phyloP scores from a whole-genome alignment of 2,329 filamentous ascomycete genomes.

The Myotisia sp. region DNA sequence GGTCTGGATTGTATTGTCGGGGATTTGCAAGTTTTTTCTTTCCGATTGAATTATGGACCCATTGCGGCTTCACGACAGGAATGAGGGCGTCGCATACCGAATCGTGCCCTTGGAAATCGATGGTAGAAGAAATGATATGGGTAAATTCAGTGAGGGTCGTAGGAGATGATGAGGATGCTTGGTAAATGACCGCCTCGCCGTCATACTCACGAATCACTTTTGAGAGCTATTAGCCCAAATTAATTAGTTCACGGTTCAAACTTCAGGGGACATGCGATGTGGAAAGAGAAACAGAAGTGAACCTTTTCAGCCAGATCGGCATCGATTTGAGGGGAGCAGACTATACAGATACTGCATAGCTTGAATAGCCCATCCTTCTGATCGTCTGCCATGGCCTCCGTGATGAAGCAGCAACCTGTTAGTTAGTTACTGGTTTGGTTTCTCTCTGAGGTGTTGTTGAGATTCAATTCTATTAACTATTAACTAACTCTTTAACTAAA shows the following conservation, averaged over 20 bases:
- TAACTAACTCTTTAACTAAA: no score
- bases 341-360: slow-evolving; percentile 33
- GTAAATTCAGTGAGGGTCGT: slow-evolving; percentile 38
- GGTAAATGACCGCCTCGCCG: slow-evolving; percentile 33
- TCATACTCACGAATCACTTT: slow-evolving; percentile 35
- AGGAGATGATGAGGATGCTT: slow-evolving; percentile 24
- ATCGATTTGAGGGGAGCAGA: slow-evolving; percentile 29
- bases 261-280: not conserved
- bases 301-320: slow-evolving; percentile 31
- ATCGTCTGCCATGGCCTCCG: slow-evolving; percentile 20
- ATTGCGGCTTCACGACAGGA: slow-evolving; percentile 67
- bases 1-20: slow-evolving; percentile 79
- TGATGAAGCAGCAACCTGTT: no score
- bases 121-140: slow-evolving; percentile 59
- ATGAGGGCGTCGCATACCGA: slow-evolving; percentile 62
- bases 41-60: slow-evolving; percentile 58
- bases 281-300: slow-evolving; percentile 7
- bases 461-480: no score
- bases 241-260: not conserved
- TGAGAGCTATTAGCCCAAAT: slow-evolving; percentile 12
- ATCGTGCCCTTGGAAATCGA: slow-evolving; percentile 82
- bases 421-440: no score
- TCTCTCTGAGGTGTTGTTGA: no score
- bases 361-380: slow-evolving; percentile 28
- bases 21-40: slow-evolving; percentile 61